Evolutionary conservation across 1,139 yeast species (phyloP), one percentile per base, ranked within the genome.

Genomic region (Geotrichum siamense): DNA sequence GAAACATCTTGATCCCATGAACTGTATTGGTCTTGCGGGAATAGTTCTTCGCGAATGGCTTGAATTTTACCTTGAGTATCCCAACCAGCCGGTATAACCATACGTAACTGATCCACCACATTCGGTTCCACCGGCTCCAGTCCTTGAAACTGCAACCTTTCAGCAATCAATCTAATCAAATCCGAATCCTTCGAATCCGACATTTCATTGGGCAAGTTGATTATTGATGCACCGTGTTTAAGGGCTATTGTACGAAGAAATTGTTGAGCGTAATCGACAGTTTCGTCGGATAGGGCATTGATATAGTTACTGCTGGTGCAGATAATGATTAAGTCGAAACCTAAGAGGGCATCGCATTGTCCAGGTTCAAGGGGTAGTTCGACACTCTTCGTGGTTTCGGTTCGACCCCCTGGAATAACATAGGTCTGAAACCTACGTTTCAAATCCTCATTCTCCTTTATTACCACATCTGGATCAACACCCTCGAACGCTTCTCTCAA

Each of bases 241-340:
- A 76, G 55, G 10, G 76, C 66, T 0, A 78, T 49, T 8, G 71
- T 60, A 31, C 94, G 67, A 25, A 79, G 51, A 36, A 68, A 55
- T 53, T 80, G 83, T 55, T 82, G 86, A 2, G 70, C 55, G 43
- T 56, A 66, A 45, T 74, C 79, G 25, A 71, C 42, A 1, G 50
- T 47, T 15, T 58, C 61, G 36, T 62, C 63, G 3, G 54, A 45
- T 23, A 48, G 36, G 10, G 44, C 25, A 29, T 42, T 28, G 20
- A 29, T 30, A 17, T 17, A 28, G 28, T 26, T 27, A 8, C 34
- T 60, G 5, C 59, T 62, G 29, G 57, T 52, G 1, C 56, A 53
- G 17, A 56, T 55, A 3, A 62, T 48, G 36, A 60, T 29, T 13
- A 62, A 39, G 28, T 62, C 62, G 3, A 62, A 48, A 0, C 66